Conservation (phyloP, 1,284 basidiomycete genomes). For the Cryptococcus deneoformans region DNA sequence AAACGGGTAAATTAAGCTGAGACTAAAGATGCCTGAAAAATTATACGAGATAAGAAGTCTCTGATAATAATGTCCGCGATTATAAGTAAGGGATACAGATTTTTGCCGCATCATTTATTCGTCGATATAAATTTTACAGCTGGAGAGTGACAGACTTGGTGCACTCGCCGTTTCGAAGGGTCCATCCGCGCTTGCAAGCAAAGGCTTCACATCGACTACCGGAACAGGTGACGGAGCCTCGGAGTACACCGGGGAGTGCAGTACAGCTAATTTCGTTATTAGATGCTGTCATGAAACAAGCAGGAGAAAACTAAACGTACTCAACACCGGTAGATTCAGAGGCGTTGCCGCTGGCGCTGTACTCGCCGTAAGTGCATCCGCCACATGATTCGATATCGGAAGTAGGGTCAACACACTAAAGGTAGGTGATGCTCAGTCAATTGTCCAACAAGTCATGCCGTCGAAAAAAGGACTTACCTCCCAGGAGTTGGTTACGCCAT, state of each 20-base stretch:
- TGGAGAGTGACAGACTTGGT: neutral
- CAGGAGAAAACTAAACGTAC: constrained; percentile 2
- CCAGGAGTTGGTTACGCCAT: constrained; percentile 9
- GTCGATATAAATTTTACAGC: neutral
- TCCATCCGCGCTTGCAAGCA: constrained; percentile 13
- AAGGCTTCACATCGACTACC: constrained; percentile 7
- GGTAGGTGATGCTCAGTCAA: neutral
- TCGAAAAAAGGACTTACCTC: constrained; percentile 4
- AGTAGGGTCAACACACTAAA: constrained; percentile 10
- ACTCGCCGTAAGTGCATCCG: constrained; percentile 12
- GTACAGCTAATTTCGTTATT: constrained; percentile 6
- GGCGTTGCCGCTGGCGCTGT: constrained; percentile 1
- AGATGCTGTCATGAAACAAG: neutral
- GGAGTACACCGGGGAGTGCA: constrained; percentile 6
- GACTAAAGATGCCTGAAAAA: too few relatives aligned
- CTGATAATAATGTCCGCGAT: too few relatives aligned
- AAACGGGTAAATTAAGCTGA: too few relatives aligned
- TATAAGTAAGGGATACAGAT: too few relatives aligned
- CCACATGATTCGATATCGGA: constrained; percentile 15
- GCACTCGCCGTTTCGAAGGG: constrained; percentile 6
- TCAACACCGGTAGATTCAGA: constrained; percentile 9
- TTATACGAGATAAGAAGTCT: too few relatives aligned
- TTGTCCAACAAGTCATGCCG: neutral
- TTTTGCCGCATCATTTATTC: too few relatives aligned
- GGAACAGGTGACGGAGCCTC: constrained; percentile 11